Evolutionary conservation across 768 basidiomycete genomes (phyloP), one percentile per base, ranked within the genome.

Genomic region (Butyriboletus loyo): DNA sequence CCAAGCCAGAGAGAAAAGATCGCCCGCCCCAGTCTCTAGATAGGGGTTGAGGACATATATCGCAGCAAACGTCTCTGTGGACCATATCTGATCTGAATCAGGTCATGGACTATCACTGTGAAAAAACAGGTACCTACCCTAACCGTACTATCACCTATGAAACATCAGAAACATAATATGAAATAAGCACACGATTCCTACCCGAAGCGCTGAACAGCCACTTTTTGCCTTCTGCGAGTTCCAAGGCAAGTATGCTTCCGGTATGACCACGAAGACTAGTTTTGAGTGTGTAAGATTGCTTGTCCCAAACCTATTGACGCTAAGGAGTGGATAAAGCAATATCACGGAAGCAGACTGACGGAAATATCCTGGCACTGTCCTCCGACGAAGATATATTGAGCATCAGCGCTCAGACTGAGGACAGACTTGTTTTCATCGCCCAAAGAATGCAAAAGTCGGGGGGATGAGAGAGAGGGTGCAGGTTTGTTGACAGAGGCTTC

Each of bases 161-260:
- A 53, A 44, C 17, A 7, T 58, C 22, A 47, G 53, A 47, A 41
- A 50, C 42, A 14, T 25, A 35, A 32, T 6, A 17, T 17, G 34
- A 42, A 45, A 41, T 10, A 21, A 40, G 35, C 44, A 41, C 2
- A 32, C 1, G 31, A 49, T 11, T 61, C 78, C 53, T 66, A 89
- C 92, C 89, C 41, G 92, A 93, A 5, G 92, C 86, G 57, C 93
- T 96, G 63, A 97, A 89, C 25, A 97, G 65, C 93, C 93, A 96
- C 41, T 80, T 74, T 62, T 83, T 86, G 49, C 89, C 86, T 49
- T 80, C 71, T 7, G 86, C 87, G 55, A 88, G 81, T 60, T 88
- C 86, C 42, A 97, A 73, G 9, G 86, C 85, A 21, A 97, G 76
- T 2, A 97, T 85, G 56, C 89, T 90, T 7, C 88, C 91, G 0